Percentiles rank a stretch among this genome's conserved stretches.
These are phyloP conservation scores for Jamesozyma gamospora DNA, from an alignment of 805 yeast species.

Conservation along the genomic window DNA sequence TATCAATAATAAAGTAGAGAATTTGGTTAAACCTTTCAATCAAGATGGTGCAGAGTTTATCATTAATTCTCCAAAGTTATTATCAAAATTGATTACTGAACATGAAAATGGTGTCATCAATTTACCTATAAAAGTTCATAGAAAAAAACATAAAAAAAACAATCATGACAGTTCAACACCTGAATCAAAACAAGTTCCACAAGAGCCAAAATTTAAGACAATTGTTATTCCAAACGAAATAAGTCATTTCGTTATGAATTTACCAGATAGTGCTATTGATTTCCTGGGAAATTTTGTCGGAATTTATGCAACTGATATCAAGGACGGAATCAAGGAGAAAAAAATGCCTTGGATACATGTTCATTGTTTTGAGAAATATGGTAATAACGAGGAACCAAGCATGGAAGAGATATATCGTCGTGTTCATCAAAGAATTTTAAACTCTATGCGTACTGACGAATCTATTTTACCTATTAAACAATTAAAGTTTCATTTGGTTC, in stretches of 20 bases:
- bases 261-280: slow-evolving; percentile 86
- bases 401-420: slow-evolving; percentile 59
- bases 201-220: slow-evolving; percentile 38
- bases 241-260: slow-evolving; percentile 82
- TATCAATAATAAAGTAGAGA: slow-evolving; percentile 46
- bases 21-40: slow-evolving; percentile 54
- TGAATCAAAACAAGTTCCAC: slow-evolving; percentile 14
- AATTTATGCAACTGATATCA: slow-evolving; percentile 40
- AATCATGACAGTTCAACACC: slow-evolving; percentile 10
- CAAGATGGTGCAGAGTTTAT: slow-evolving; percentile 82
- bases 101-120: slow-evolving; percentile 30
- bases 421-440: slow-evolving; percentile 44
- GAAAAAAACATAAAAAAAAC: slow-evolving; percentile 29
- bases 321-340: slow-evolving; percentile 33
- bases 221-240: slow-evolving; percentile 20
- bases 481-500: slow-evolving; percentile 67
- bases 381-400: slow-evolving; percentile 64
- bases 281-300: slow-evolving; percentile 75
- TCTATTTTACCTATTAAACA: slow-evolving; percentile 38
- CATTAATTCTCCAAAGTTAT: slow-evolving; percentile 41
- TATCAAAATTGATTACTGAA: slow-evolving; percentile 37
- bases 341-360: slow-evolving; percentile 70
- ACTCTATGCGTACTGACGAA: slow-evolving; percentile 37
- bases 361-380: slow-evolving; percentile 86
- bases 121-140: slow-evolving; percentile 27